These are phyloP conservation scores for Podospora tetraspora DNA, from an alignment of 495 filamentous ascomycete species.

Conservation along the genomic window DNA sequence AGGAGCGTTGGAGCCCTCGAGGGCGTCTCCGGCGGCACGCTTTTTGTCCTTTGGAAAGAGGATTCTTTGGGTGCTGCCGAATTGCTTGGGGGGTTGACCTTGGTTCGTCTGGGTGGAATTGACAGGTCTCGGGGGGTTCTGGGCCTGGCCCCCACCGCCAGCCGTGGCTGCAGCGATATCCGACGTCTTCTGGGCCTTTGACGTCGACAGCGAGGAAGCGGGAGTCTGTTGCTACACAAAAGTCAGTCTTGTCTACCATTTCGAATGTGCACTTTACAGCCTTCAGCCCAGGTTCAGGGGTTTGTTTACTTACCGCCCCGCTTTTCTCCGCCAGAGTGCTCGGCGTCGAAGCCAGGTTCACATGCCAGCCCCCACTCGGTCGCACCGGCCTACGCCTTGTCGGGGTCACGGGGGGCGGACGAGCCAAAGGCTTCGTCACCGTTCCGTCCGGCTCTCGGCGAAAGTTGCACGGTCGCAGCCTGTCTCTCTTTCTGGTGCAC, in stretches of 20 bases:
- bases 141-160: no score
- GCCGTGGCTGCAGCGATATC: no score
- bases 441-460: background rate
- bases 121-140: no score
- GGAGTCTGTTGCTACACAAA: background rate
- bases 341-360: background rate
- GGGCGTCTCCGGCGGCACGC: background rate
- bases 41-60: background rate
- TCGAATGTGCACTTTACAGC: background rate
- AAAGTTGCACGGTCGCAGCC: background rate
- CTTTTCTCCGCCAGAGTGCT: background rate
- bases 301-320: background rate
- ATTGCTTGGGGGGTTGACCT: background rate
- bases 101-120: background rate
- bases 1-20: background rate
- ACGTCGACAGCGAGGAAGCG: no score
- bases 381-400: background rate
- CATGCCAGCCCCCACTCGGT: no score
- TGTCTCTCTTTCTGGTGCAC: background rate
- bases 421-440: background rate
- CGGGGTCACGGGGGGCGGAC: background rate
- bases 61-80: background rate
- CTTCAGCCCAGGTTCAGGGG: background rate
- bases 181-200: no score
- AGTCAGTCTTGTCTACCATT: background rate